Percentiles rank a stretch among this genome's conserved stretches.
These are phyloP conservation scores for Solanum clarkiae DNA, from an alignment of 257 asterid genomes.

Conservation along the genomic window DNA sequence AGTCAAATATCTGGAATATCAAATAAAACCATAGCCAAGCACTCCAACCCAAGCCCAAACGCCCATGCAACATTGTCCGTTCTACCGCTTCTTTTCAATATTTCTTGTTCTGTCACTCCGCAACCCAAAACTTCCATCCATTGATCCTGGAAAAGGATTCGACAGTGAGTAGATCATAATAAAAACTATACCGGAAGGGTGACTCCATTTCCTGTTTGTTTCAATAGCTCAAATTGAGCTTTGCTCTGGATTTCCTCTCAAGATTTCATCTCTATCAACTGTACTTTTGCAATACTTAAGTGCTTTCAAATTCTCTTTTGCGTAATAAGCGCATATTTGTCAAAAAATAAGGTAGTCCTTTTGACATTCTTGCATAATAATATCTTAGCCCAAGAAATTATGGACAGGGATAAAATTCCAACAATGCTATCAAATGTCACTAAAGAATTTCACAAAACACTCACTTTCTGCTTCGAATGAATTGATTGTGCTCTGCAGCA, in stretches of 20 bases:
- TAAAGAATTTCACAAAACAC: neutral
- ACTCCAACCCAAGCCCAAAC: conserved; percentile 95
- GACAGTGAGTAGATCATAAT: neutral
- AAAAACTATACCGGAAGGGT: neutral
- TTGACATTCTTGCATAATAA: neutral
- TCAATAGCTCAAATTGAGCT: neutral
- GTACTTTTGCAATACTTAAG: neutral
- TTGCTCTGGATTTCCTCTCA: neutral
- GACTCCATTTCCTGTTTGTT: neutral
- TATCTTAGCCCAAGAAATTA: too few species aligned
- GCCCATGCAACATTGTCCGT: conserved; percentile 87
- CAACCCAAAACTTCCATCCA: conserved; percentile 99
- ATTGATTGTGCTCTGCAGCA: neutral
- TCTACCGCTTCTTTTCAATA: conserved; percentile 66
- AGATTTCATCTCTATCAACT: neutral
- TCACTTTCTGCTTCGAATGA: neutral
- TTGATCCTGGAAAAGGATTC: conserved; percentile 38
- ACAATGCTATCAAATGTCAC: neutral
- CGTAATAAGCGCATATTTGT: neutral
- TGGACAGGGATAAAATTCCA: neutral
- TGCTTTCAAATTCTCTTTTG: neutral
- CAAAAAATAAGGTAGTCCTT: neutral
- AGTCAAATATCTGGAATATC: conserved; percentile 96
- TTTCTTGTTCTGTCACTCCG: conserved; percentile 98
- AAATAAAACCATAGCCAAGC: conserved; percentile 88